Evolutionary conservation across 140 eudicot species (phyloP), one percentile per base, ranked within the genome.

Genomic region (Senecio squalidus): DNA sequence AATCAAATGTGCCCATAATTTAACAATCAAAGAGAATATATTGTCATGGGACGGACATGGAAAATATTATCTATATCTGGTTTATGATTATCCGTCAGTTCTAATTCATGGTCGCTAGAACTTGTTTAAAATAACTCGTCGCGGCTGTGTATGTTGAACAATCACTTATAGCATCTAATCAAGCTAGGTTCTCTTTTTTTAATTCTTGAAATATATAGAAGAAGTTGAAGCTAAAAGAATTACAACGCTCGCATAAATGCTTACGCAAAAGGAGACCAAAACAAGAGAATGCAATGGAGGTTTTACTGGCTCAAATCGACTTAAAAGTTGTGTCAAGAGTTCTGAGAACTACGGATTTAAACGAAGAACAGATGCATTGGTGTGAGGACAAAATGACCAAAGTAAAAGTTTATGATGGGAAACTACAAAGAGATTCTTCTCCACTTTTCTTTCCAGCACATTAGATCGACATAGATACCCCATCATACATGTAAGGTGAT

Each of bases 401-500:
- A 84, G 79, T 92, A 5, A 84, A 66, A 73, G 76, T 87, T 21
- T 65, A 45, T 62, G 94, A 87, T 68, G 84, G 95, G 34, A 84
- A 79, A 69, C 72, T 87, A 30, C 89, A 72, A 28, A 92, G 98
- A 87, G 96, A 92, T 82, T 84, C 98, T 58, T 68, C 95, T 10
- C 96, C 98, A 31, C 98, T 92, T 81, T 92, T 92, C 76, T 87
- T 92, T 65, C 96, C 98, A 39, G 89, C 95, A 28, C 92, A 84
- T 60, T 91, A 67, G 70, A 55, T 18, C 31, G 44, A 44, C 45
- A 55, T 45, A n/a, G 2, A 62, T 30, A 62, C 64, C 77, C 77
- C 71, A 63, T 71, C 26, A 23, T 44, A 29, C 14, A 15, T 43
- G n/a, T n/a, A n/a, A n/a, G n/a, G n/a, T n/a, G 17, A 18, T 34